phyloP scores from a whole-genome alignment of 139 green algal species.

The Picochlorum sp. region DNA sequence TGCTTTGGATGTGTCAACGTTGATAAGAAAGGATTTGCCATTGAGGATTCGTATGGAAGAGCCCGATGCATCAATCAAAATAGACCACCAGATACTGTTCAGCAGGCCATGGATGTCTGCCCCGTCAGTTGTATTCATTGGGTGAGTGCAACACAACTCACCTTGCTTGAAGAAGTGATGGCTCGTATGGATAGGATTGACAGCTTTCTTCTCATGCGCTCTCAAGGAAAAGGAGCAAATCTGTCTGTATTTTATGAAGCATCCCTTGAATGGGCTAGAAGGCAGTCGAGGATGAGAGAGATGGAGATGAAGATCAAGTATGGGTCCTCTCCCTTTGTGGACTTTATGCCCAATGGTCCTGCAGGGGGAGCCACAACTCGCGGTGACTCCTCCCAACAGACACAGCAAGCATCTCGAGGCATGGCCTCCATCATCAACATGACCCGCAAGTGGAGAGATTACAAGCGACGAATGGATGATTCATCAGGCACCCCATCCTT shows the following conservation, averaged over 20 bases:
- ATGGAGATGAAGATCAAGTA: background rate
- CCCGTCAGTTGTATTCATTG: slow-evolving; percentile 84
- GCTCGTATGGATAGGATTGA: slow-evolving; percentile 28
- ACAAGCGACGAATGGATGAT: slow-evolving; percentile 17
- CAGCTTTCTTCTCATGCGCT: slow-evolving; percentile 24
- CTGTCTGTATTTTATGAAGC: slow-evolving; percentile 34
- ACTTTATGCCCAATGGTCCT: background rate
- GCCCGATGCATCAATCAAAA: slow-evolving; percentile 54
- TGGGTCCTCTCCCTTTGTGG: background rate
- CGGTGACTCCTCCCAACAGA: background rate
- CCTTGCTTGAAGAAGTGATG: slow-evolving; percentile 46
- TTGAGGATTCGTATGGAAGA: slow-evolving; percentile 63
- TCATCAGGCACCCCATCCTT: background rate
- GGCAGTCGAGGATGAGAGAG: slow-evolving; percentile 1
- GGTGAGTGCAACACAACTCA: slow-evolving; percentile 49
- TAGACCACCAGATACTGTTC: slow-evolving; percentile 6
- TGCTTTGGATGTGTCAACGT: slow-evolving; percentile 73
- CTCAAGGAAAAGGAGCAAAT: slow-evolving; percentile 29
- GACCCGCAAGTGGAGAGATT: slow-evolving; percentile 29
- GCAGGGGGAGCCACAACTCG: background rate
- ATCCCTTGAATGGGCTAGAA: slow-evolving; percentile 34
- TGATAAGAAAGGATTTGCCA: slow-evolving; percentile 57
- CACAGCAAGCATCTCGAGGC: background rate
- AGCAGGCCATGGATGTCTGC: slow-evolving; percentile 59
- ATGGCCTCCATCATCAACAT: slow-evolving; percentile 12